These are phyloP conservation scores for Xanthoceras sorbifolium DNA, from an alignment of 345 rosid species.

Conservation along the genomic window DNA sequence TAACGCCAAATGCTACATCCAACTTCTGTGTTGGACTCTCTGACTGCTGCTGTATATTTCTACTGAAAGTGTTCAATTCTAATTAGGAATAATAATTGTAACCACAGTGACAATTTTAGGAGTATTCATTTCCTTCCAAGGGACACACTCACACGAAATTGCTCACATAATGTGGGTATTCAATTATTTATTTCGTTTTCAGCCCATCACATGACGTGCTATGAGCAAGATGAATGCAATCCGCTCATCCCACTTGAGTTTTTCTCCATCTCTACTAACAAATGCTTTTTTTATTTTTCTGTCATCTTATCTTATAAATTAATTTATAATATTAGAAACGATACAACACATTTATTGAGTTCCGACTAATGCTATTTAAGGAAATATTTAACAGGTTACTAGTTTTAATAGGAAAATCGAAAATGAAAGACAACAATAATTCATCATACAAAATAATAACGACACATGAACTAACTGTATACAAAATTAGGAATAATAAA, in stretches of 20 bases:
- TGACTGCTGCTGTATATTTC: not conserved
- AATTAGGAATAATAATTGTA: too few relatives aligned
- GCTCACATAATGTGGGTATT: not conserved
- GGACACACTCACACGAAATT: not conserved
- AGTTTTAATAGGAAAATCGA: too few relatives aligned
- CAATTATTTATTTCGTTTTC: not conserved
- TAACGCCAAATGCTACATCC: not conserved
- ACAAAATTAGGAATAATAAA: not conserved
- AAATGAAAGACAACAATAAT: too few relatives aligned
- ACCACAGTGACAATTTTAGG: not conserved
- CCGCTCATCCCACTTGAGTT: too few relatives aligned
- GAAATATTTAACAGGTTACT: not conserved
- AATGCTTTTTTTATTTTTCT: not conserved
- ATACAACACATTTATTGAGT: not conserved
- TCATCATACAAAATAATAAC: not conserved
- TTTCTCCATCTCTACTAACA: not conserved
- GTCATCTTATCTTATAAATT: not conserved
- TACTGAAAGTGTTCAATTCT: not conserved
- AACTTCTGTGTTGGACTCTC: not conserved
- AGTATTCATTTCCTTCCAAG: too few relatives aligned
- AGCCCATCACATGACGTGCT: not conserved
- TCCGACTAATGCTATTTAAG: not conserved
- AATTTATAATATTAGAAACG: not conserved
- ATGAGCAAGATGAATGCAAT: too few relatives aligned
- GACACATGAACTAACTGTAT: not conserved